These are phyloP conservation scores for Nothophoma quercina DNA, from an alignment of 2,329 filamentous ascomycete genomes.

Conservation along the genomic window DNA sequence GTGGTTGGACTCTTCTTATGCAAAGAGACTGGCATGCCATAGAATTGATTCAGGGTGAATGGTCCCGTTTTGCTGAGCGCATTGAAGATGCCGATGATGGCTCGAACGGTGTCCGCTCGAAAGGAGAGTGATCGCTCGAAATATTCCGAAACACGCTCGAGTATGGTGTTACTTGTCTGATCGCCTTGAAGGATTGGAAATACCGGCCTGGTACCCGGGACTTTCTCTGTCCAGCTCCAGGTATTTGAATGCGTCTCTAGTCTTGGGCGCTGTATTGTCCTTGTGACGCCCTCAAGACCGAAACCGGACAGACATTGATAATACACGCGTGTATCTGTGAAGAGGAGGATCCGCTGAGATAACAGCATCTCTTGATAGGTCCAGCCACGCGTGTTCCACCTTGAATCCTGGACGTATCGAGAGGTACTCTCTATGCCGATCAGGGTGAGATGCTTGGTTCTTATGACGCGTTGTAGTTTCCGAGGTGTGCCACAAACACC, in stretches of 20 bases:
- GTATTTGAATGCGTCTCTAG: background rate
- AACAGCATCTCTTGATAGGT: constrained; percentile 1
- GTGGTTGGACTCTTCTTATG: background rate
- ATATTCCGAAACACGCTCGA: background rate
- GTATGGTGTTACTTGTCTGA: background rate
- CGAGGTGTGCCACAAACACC: background rate
- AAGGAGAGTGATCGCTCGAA: constrained; percentile 4
- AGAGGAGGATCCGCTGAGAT: background rate
- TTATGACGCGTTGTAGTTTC: background rate
- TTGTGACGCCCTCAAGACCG: constrained; percentile 2
- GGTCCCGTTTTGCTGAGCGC: background rate
- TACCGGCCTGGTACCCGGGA: background rate
- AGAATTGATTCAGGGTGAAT: background rate
- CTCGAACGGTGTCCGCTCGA: background rate
- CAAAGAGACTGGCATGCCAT: background rate
- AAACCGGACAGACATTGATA: constrained; percentile 1
- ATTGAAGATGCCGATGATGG: background rate
- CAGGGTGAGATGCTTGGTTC: background rate
- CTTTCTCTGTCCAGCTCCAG: background rate
- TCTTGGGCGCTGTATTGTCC: background rate
- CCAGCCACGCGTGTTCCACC: background rate
- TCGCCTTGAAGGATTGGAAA: constrained; percentile 1
- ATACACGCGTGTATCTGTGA: background rate
- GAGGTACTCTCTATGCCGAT: background rate
- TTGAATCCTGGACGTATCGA: background rate